Conservation (phyloP, 2,329 filamentous ascomycete genomes). For the Fusarium napiforme region DNA sequence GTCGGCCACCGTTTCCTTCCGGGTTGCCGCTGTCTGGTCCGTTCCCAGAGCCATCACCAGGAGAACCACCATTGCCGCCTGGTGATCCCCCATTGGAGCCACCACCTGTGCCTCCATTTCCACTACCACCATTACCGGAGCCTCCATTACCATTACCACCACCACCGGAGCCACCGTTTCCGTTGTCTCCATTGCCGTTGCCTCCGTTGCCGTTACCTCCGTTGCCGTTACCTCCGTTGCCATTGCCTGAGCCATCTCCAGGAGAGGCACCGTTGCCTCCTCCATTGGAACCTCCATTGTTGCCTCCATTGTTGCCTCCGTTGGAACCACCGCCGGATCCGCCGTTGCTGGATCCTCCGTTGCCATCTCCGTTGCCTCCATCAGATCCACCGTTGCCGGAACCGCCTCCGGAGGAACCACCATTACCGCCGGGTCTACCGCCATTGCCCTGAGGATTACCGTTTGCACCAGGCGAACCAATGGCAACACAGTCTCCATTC, state of each 20-base stretch:
- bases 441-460: neutral
- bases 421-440: neutral
- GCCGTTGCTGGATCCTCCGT: neutral
- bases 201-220: neutral
- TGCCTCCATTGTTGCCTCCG: neutral
- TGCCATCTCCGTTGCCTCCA: neutral
- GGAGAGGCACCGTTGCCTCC: neutral
- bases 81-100: neutral
- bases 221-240: neutral
- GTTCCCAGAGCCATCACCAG: neutral
- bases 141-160: neutral
- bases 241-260: neutral
- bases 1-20: neutral
- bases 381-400: neutral
- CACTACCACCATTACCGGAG: neutral
- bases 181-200: neutral
- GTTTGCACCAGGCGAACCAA: neutral
- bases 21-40: neutral
- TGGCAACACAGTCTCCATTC: slow-evolving; percentile 3
- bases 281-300: neutral
- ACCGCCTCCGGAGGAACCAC: neutral
- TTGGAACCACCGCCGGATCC: neutral
- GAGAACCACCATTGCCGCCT: neutral
- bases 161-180: neutral
- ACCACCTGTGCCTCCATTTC: neutral